Conservation (phyloP, 352 stramenopile species). For the Saprolegnia parasitica region DNA sequence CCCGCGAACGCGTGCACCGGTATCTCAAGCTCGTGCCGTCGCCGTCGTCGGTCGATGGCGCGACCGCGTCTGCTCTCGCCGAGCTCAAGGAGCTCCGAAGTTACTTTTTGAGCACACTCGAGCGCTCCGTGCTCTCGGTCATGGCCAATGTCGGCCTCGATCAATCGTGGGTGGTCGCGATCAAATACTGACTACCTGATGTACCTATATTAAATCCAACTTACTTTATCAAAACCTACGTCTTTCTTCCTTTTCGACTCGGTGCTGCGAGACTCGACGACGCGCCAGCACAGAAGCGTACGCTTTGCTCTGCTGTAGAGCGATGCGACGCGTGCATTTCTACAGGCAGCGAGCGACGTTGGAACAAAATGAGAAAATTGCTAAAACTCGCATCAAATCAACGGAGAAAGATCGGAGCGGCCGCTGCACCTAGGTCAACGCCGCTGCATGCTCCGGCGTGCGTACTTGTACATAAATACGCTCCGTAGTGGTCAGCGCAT, state of each 20-base stretch:
- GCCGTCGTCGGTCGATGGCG: background rate
- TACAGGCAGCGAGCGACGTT: too few species aligned
- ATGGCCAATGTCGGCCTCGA: background rate
- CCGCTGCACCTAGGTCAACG: background rate
- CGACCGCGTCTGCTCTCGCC: background rate
- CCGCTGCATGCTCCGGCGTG: too few species aligned
- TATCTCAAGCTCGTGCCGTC: constrained; percentile 4
- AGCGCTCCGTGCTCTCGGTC: background rate
- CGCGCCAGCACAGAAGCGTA: too few species aligned
- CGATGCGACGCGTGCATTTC: too few species aligned
- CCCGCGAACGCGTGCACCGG: constrained; percentile 4
- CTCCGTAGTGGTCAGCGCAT: too few species aligned
- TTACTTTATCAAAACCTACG: background rate
- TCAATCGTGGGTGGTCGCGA: background rate
- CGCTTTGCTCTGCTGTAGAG: too few species aligned
- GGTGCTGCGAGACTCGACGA: too few species aligned
- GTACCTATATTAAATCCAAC: background rate
- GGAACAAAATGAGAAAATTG: too few species aligned
- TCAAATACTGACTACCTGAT: constrained; percentile 3
- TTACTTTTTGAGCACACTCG: background rate
- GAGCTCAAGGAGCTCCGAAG: constrained; percentile 11
- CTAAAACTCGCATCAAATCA: too few species aligned
- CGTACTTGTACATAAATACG: too few species aligned
- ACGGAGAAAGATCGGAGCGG: background rate
- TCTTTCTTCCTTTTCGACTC: too few species aligned